Base-by-base conservation (phyloP, 495 filamentous ascomycete genomes). In the Neurospora tetrasperma region DNA sequence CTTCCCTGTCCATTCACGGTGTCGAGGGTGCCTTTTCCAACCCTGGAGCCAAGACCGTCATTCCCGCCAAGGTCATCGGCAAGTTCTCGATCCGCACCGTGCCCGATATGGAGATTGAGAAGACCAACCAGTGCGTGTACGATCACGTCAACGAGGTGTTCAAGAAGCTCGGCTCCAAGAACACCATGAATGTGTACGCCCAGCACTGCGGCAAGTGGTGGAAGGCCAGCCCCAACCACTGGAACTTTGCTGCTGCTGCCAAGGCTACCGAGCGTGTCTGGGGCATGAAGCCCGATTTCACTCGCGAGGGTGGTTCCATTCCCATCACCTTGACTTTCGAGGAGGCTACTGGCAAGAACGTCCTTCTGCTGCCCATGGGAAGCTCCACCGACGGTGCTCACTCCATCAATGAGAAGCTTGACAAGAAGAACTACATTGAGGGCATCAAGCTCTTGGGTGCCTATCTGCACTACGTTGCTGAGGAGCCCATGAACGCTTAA, bases 51-150 rank as follows among this genome's bases (percentile, higher is more conserved):
- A 99, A 99, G 88, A 99, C 96, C 0, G 96, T 99, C 78, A 99
- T 99, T 73, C 96, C 96, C 0, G 95, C 96, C 73, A 98, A 97
- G 84, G 96, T 98, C 46, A 90, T 90, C 74, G 96, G 96, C 78
- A 99, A 99, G 83, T 99, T 99, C 85, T 96, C 93, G 35, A 97
- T 99, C 81, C 89, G 96, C 70, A 98, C 94, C 59, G 96, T 99
- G 38, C 96, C 96, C 39, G 89, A 99, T 84, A 99, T 99, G 96
- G 91, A 98, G 75, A 93, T 91, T 76, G 88, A 92, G 38, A 88
- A 92, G 80, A 94, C 97, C 76, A 93, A 96, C 83, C 85, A 90
- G 75, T 86, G 90, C 44, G 95, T 98, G 42, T 90, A 89, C 82
- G 88, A 91, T 78, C 87, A 96, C 80, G 86, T 98, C 74, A 86